Percentiles rank a stretch among this genome's conserved stretches.
These are phyloP conservation scores for Hordeum vulgare DNA, from an alignment of 176 grass and related monocot species.

Conservation along the genomic window DNA sequence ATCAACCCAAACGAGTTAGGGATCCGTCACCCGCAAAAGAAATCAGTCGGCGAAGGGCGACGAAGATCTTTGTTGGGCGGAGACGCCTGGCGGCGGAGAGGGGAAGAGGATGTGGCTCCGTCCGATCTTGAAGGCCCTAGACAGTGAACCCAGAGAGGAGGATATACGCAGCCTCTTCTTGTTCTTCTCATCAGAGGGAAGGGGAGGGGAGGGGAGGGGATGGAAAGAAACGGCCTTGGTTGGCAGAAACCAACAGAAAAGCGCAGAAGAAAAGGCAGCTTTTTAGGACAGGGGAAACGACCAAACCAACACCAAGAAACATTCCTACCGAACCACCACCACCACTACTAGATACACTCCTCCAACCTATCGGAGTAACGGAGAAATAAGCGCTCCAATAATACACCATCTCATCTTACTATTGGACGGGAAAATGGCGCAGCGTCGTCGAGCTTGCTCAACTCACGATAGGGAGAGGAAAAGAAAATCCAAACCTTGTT, in stretches of 20 bases:
- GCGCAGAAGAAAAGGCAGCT: conserved; percentile 33
- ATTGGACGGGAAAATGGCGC: not conserved
- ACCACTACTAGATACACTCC: not conserved
- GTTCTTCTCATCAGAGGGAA: not conserved
- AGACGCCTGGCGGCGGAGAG: not conserved
- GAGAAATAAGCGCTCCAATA: not conserved
- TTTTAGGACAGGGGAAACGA: conserved; percentile 41
- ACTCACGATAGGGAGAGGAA: not conserved
- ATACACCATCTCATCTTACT: not conserved
- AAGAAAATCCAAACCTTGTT: not conserved
- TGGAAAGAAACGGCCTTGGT: not conserved
- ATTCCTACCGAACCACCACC: conserved; percentile 22
- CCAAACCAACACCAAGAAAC: conserved; percentile 25
- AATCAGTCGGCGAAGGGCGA: not conserved
- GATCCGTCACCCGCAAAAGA: not conserved
- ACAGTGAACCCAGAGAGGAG: not conserved
- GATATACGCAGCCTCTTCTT: not conserved
- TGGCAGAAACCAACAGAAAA: conserved; percentile 15
- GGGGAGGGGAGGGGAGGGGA: not conserved
- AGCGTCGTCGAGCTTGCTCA: not conserved
- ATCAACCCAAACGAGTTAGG: not conserved
- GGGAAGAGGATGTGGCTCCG: not conserved
- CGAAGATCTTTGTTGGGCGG: not conserved
- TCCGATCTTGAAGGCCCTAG: not conserved
- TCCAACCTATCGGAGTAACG: not conserved